A percentile compares a stretch with the other conserved stretches of the same genome.
These are phyloP conservation scores for Phytophthora cajani DNA, from an alignment of 352 stramenopile species.

Conservation along the genomic window DNA sequence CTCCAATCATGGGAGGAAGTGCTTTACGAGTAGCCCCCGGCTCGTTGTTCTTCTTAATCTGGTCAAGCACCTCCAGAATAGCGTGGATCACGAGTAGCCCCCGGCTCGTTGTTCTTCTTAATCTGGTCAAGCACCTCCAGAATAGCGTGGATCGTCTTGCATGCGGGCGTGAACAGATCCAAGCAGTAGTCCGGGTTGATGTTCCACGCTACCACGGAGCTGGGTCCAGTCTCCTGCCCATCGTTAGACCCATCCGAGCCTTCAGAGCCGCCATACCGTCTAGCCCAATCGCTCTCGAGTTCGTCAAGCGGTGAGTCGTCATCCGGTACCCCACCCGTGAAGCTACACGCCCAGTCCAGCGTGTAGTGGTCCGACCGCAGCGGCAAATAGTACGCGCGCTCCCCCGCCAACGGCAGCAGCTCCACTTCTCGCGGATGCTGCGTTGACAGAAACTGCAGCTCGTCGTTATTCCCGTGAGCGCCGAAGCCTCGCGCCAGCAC, in stretches of 20 bases:
- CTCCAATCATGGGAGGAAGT: slow-evolving; percentile 52
- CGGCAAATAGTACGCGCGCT: slow-evolving; percentile 64
- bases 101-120: slow-evolving; percentile 12
- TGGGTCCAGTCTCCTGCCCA: not conserved
- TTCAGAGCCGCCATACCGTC: slow-evolving; percentile 2
- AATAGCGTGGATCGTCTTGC: slow-evolving; percentile 30
- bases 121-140: slow-evolving; percentile 32
- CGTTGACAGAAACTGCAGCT: slow-evolving; percentile 50
- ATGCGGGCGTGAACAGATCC: slow-evolving; percentile 33
- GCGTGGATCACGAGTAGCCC: not conserved
- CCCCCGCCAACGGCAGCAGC: slow-evolving; percentile 52
- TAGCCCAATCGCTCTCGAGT: slow-evolving; percentile 26
- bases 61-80: slow-evolving; percentile 31
- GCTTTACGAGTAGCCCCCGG: not conserved
- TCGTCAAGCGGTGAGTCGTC: slow-evolving; percentile 43
- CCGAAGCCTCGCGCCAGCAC: slow-evolving; percentile 10
- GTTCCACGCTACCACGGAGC: slow-evolving; percentile 29
- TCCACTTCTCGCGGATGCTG: slow-evolving; percentile 48
- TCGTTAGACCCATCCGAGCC: not conserved
- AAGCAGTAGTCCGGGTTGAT: slow-evolving; percentile 26
- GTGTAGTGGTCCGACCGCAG: slow-evolving; percentile 60
- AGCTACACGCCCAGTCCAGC: slow-evolving; percentile 50
- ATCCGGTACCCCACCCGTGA: slow-evolving; percentile 28
- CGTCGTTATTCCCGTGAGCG: not conserved
- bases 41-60: slow-evolving; percentile 23